Base-by-base conservation (phyloP, 2,329 filamentous ascomycete genomes). In the Aureobasidium sp. region DNA sequence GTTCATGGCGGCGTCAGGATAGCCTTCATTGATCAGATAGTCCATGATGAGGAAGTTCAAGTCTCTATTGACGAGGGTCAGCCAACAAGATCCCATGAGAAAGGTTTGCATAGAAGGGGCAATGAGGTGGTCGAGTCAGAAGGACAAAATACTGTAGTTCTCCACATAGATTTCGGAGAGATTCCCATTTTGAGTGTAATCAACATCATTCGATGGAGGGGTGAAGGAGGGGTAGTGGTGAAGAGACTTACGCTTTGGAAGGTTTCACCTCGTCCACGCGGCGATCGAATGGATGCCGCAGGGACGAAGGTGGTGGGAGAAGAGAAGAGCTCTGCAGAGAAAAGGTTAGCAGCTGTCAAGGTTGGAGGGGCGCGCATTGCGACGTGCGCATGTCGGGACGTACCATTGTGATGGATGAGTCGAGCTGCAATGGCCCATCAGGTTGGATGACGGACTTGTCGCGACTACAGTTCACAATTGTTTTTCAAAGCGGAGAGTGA, bases 121-220 rank as follows among this genome's bases (percentile, higher is more conserved):
- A 47, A 19, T 17, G 33, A 15, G 22, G 27, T 47, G 22, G 24
- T 50, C 50, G 65, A 65, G 76, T 88, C 85, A 87, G 85, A 86
- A 82, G 82, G 78, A 85, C 85, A 89, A 88, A 85, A 89, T 86
- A 90, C 87, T 81, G 78, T 75, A 81, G 76, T 86, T 91, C 86
- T 99, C 94, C 88, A 90, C 94, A 99, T 83, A 80, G 77, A 85
- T 83, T 90, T 97, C 90, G 89, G 94, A 99, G 95, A 99, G 94
- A 99, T 99, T 99, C 94, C 94, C 94, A 99, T 85, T 84, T 96
- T 95, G 87, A 90, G 87, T 61, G 60, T 47, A 58, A 44, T 82
- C 79, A 78, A 78, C 84, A 90, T 95, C 92, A 96, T 96, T 81
- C 85, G 80, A 61, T 50, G 57, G 24, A 50, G 27, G 19, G 48